These are phyloP conservation scores for Fusarium sororula DNA, from an alignment of 2,329 filamentous ascomycete genomes.

Conservation along the genomic window DNA sequence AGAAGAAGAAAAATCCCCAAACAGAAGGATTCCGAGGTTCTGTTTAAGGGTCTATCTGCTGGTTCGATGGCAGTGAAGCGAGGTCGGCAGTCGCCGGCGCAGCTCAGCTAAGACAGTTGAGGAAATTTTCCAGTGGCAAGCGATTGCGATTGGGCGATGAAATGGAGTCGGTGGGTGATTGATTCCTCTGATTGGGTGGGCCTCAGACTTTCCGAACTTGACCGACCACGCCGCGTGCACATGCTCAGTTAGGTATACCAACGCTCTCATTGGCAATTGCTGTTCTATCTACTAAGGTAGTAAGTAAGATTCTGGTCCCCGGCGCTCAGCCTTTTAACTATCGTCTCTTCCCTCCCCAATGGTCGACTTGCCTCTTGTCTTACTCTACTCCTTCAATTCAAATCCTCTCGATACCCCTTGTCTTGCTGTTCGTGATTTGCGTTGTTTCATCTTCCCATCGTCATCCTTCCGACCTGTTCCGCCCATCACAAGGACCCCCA, in stretches of 20 bases:
- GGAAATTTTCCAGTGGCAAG: slow-evolving; percentile 21
- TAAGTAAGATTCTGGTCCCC: neutral
- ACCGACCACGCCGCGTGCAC: slow-evolving; percentile 35
- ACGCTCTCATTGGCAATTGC: slow-evolving; percentile 39
- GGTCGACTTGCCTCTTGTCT: neutral
- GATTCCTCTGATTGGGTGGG: slow-evolving; percentile 2
- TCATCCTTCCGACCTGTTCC: slow-evolving; percentile 32
- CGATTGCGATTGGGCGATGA: slow-evolving; percentile 16
- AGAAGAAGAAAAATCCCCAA: neutral
- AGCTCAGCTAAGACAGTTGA: slow-evolving; percentile 15
- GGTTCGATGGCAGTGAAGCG: slow-evolving; percentile 8
- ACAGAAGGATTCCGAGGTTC: slow-evolving; percentile 5
- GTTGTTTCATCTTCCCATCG: slow-evolving; percentile 3
- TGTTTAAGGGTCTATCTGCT: neutral
- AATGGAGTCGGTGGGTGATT: neutral
- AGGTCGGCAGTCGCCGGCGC: slow-evolving; percentile 23
- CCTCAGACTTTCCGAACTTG: slow-evolving; percentile 36
- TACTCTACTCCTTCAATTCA: neutral
- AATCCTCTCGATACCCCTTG: neutral
- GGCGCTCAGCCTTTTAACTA: neutral
- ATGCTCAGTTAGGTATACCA: slow-evolving; percentile 28
- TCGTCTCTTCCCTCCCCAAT: slow-evolving; percentile 1
- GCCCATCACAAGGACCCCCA: slow-evolving; percentile 29
- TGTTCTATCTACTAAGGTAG: neutral
- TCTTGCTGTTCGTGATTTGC: slow-evolving; percentile 7